Percentiles rank a stretch among this genome's conserved stretches.
Evolutionary conservation across 148 eudicot species (phyloP).

Genomic region (Beta vulgaris): DNA sequence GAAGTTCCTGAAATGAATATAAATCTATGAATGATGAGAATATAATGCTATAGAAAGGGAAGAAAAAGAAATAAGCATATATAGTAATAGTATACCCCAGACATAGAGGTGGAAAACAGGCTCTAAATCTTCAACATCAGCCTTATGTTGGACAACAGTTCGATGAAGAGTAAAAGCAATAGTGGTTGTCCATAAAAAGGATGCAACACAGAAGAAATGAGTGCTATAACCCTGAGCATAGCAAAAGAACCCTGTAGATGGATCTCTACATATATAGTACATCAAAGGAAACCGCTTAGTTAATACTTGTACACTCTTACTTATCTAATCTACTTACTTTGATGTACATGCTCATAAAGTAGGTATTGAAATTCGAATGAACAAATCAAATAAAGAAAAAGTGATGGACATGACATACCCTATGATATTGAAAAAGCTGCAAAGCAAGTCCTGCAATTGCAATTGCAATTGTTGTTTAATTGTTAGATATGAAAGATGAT

Average conservation of each 20-base stretch:
- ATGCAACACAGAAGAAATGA: constrained; percentile 93
- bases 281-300: constrained; percentile 2
- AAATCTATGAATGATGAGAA: not conserved
- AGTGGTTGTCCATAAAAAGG: constrained; percentile 96
- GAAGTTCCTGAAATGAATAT: constrained; percentile 71
- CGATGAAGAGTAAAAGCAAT: constrained; percentile 97
- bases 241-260: constrained; percentile 91
- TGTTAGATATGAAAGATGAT: too few species aligned
- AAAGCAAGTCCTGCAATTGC: constrained; percentile 90
- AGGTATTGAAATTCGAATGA: too few species aligned
- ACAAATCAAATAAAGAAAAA: too few species aligned
- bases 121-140: constrained; percentile 96
- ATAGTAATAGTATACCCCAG: constrained; percentile 58
- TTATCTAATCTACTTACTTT: too few species aligned
- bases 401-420: too few species aligned
- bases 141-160: constrained; percentile 94
- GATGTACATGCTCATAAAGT: too few species aligned
- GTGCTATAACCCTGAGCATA: constrained; percentile 96
- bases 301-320: too few species aligned
- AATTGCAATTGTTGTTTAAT: too few species aligned
- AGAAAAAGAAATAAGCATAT: not conserved
- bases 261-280: constrained; percentile 60
- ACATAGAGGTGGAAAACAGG: constrained; percentile 94
- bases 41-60: too few species aligned
- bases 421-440: constrained; percentile 94